Conservation (phyloP, 1,284 basidiomycete species). For the Pseudozyma hubeiensis region DNA sequence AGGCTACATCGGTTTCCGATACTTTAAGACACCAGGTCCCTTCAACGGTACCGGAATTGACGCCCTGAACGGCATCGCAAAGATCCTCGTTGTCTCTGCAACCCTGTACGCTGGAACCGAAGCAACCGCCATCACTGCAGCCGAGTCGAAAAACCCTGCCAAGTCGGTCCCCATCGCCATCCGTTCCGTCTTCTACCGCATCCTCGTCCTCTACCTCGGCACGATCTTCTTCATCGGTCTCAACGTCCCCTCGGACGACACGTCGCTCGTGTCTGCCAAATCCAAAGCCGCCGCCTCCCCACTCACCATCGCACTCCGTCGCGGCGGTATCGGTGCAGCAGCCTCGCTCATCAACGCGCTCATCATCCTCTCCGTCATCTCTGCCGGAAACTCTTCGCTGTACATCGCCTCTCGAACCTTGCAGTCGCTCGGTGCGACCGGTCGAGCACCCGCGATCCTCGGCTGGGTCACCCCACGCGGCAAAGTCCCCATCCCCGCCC, state of each 20-base stretch:
- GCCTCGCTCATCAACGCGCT: conserved; percentile 53
- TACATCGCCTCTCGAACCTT: conserved; percentile 58
- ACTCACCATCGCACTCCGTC: conserved; percentile 51
- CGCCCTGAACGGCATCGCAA: conserved; percentile 62
- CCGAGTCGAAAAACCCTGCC: conserved; percentile 52
- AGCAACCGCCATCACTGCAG: conserved; percentile 64
- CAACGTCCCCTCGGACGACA: conserved; percentile 45
- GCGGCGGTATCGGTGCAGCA: conserved; percentile 46
- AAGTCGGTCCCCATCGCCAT: conserved; percentile 47
- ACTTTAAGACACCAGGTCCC: conserved; percentile 70
- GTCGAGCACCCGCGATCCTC: conserved; percentile 48
- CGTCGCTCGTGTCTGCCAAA: conserved; percentile 33
- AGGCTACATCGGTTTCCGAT: conserved; percentile 49
- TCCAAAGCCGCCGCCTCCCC: conserved; percentile 46
- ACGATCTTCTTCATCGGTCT: conserved; percentile 56
- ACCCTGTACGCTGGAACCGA: conserved; percentile 76
- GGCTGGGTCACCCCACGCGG: conserved; percentile 35
- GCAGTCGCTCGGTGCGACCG: conserved; percentile 42
- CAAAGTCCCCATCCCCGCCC: conserved; percentile 49
- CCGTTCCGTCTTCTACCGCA: conserved; percentile 78
- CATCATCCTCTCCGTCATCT: conserved; percentile 54
- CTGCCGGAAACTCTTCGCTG: conserved; percentile 52
- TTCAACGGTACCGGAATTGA: conserved; percentile 52
- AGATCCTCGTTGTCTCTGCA: conserved; percentile 80
- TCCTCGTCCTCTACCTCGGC: conserved; percentile 76